Base-by-base conservation (phyloP, 2,329 filamentous ascomycete species). In the Dothidotthia symphoricarpi region DNA sequence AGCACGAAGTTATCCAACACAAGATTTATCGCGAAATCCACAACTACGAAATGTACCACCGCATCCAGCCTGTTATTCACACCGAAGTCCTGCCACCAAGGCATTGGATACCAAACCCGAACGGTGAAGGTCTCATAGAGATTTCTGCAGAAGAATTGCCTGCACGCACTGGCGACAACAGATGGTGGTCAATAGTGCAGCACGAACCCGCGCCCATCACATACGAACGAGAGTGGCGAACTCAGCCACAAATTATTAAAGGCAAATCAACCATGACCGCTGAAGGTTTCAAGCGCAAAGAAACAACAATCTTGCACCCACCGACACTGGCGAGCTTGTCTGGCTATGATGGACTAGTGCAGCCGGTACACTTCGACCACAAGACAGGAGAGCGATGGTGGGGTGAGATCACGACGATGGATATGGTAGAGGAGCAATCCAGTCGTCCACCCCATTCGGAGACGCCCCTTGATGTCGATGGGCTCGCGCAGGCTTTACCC, bases 1-100 rank as follows among this genome's bases (percentile, higher is more conserved):
- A 66, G 9, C 74, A 75, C 41, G 64, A 77, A 32, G 64, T 77
- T 29, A 53, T 68, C 12, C 63, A 76, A 46, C 69, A 77, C 48
- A 49, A 53, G 15, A 72, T 78, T 34, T 72, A 69, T 6, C 72
- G 75, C 25, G 76, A 79, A 42, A 75, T 77, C 24, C 76, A 80
- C 59, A 72, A 71, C 24, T 69, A 79, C 53, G 70, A 78, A 44
- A 57, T 75, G 24, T 73, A 71, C 47, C 75, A 78, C 42, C 71
- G 72, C 16, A 64, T 76, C 16, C 70, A 75, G n/a, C 76, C 76
- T 3, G 67, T 80, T 15, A 66, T 73, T 17, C 73, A 79, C 35
- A 70, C 74, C 10, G 71, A 79, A 51, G 67, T 78, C 8, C 64
- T 78, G 1, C 75, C 76, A 2, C 62, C 76, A 1, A 70, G 72